Evolutionary conservation across 768 basidiomycete genomes (phyloP), one percentile per base, ranked within the genome.

Genomic region (Boletus rubescentipes): DNA sequence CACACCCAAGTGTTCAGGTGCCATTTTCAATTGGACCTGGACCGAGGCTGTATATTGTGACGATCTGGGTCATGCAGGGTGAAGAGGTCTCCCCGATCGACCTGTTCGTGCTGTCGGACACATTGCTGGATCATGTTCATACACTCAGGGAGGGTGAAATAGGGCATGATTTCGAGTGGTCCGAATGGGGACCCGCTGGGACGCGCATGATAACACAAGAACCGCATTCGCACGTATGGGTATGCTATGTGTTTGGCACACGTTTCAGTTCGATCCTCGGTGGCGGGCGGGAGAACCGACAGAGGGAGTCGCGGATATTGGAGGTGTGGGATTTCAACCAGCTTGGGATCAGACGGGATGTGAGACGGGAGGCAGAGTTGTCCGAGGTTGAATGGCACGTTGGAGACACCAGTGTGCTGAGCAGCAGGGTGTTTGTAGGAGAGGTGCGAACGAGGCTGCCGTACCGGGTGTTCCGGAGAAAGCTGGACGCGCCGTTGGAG

Each of bases 221-320:
- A 35, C 74, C 67, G 20, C 71, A 67, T 34, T 77, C 78, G 12
- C 57, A 64, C 23, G 64, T 73, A n/a, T 85, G 83, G 83, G 80
- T 82, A 9, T 85, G 83, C 68, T 82, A 81, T 58, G 76, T 83
- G 18, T 76, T 74, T 59, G 83, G 82, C 20, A 73, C 72, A 26
- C 75, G 73, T 54, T 81, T 74, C 47, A 76, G 73, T 55, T 72
- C 55, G 42, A 70, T 59, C 36, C 31, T 34, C 26, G 39, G 62
- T 21, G 40, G 50, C 26, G 40, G 60, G 46, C 48, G 47, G 46
- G 45, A 52, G 53, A 45, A 37, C 23, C 51, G 63, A 58, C 32
- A 35, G 2, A 43, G 51, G 37, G 56, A 42, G 16, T 37, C 61
- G 42, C 64, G 60, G 49, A 61, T 45, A 37, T 57, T 77, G 60